phyloP scores from a whole-genome alignment of 2,329 filamentous ascomycete species.

The Xylariaceae sp. region DNA sequence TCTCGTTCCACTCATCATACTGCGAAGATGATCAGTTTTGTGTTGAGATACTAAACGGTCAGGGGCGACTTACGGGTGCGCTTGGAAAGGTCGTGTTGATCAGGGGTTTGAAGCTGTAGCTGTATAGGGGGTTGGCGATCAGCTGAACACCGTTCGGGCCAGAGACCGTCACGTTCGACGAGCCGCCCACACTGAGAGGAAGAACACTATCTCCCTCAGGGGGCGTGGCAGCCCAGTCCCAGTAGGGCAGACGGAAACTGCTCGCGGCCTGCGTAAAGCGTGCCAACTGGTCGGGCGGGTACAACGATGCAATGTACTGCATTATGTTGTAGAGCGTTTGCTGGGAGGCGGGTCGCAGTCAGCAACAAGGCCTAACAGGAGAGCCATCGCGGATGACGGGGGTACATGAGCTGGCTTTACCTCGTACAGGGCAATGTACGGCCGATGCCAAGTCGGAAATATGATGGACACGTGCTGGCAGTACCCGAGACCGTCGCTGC shows the following conservation, averaged over 20 bases:
- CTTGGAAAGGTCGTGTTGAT: constrained; percentile 51
- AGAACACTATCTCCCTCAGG: constrained; percentile 40
- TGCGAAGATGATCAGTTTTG: constrained; percentile 21
- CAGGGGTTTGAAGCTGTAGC: constrained; percentile 53
- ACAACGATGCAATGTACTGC: constrained; percentile 25
- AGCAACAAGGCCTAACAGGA: too few relatives aligned
- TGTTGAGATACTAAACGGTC: not conserved
- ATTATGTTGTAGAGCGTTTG: constrained; percentile 26
- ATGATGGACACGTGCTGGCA: constrained; percentile 69
- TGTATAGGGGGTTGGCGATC: constrained; percentile 56
- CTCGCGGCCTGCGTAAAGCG: constrained; percentile 44
- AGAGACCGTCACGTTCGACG: constrained; percentile 36
- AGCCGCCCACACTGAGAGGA: constrained; percentile 39
- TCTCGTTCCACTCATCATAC: constrained; percentile 53
- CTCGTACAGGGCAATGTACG: constrained; percentile 61
- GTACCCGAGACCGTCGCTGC: constrained; percentile 57
- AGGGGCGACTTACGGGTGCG: constrained; percentile 44
- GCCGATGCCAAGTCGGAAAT: constrained; percentile 78
- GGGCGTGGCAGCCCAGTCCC: constrained; percentile 49
- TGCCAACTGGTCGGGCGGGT: constrained; percentile 35
- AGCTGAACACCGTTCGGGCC: constrained; percentile 48
- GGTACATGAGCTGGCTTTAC: too few relatives aligned
- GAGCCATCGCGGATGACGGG: too few relatives aligned
- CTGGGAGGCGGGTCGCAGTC: constrained; percentile 24
- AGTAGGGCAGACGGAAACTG: constrained; percentile 50